A percentile compares a stretch with the other conserved stretches of the same genome.
These are phyloP conservation scores for Trichoderma endophyticum DNA, from an alignment of 2,329 filamentous ascomycete species.

Conservation along the genomic window DNA sequence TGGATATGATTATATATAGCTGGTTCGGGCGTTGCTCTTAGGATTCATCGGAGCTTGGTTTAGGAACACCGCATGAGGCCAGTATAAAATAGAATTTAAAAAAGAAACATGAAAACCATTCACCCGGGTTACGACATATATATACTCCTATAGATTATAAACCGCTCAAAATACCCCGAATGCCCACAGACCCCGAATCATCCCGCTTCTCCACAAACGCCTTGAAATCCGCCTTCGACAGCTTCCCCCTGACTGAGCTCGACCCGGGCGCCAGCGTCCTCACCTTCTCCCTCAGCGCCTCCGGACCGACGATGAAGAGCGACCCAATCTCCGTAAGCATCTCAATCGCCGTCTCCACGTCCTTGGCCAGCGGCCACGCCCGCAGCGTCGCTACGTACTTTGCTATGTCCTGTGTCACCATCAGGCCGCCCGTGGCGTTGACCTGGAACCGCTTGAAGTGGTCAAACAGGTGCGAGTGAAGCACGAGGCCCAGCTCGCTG, in stretches of 20 bases:
- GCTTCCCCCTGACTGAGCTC: conserved; percentile 48
- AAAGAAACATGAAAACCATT: not conserved
- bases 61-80: not conserved
- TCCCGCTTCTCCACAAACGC: conserved; percentile 82
- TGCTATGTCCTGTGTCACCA: conserved; percentile 94
- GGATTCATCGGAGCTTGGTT: not conserved
- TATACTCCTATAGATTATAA: conserved; percentile 38
- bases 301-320: conserved; percentile 87
- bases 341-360: conserved; percentile 70
- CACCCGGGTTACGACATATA: not conserved
- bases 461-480: conserved; percentile 77
- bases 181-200: conserved; percentile 74
- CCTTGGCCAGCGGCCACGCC: conserved; percentile 72
- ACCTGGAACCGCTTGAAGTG: conserved; percentile 95
- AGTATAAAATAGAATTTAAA: not conserved
- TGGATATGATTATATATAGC: too few species aligned
- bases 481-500: conserved; percentile 75
- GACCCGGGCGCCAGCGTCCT: conserved; percentile 51
- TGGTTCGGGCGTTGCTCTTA: not conserved
- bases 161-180: conserved; percentile 75
- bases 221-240: conserved; percentile 69
- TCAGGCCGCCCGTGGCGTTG: conserved; percentile 86
- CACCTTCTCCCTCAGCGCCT: conserved; percentile 69
- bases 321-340: conserved; percentile 90
- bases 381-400: conserved; percentile 86